These are phyloP conservation scores for Euphrasia arctica DNA, from an alignment of 305 asterid species.

Conservation along the genomic window DNA sequence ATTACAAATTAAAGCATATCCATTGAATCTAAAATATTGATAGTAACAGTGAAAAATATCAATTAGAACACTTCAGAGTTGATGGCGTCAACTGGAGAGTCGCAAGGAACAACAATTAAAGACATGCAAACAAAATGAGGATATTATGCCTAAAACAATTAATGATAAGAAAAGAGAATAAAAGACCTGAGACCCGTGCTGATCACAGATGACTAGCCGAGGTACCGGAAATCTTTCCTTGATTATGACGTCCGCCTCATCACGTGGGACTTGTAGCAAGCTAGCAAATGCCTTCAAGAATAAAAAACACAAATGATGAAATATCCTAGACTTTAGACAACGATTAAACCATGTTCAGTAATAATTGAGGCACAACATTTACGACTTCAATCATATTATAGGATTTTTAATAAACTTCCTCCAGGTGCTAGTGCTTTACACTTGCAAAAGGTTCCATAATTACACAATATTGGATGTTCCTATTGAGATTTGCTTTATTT, in stretches of 20 bases:
- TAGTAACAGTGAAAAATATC: no score
- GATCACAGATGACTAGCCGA: conserved; percentile 93
- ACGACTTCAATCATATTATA: neutral
- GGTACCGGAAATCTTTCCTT: conserved; percentile 94
- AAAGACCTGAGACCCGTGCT: conserved; percentile 94
- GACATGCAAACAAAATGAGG: neutral
- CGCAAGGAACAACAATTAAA: no score
- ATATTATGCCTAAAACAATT: conserved; percentile 11
- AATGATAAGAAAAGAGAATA: conserved; percentile 25
- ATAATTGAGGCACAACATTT: conserved; percentile 1
- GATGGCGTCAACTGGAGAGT: no score
- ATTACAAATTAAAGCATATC: no score
- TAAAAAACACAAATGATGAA: neutral
- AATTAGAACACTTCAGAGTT: no score
- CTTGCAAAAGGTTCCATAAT: neutral
- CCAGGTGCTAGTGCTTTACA: neutral
- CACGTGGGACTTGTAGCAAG: conserved; percentile 79
- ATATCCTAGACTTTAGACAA: conserved; percentile 15
- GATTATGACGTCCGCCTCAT: conserved; percentile 65
- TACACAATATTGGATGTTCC: neutral
- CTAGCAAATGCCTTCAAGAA: conserved; percentile 75
- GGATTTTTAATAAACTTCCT: neutral
- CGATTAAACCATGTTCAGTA: conserved; percentile 23
- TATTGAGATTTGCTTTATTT: conserved; percentile 8
- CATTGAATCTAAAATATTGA: no score